These are phyloP conservation scores for Pisolithus thermaeus DNA, from an alignment of 1,284 basidiomycete species.

Conservation along the genomic window DNA sequence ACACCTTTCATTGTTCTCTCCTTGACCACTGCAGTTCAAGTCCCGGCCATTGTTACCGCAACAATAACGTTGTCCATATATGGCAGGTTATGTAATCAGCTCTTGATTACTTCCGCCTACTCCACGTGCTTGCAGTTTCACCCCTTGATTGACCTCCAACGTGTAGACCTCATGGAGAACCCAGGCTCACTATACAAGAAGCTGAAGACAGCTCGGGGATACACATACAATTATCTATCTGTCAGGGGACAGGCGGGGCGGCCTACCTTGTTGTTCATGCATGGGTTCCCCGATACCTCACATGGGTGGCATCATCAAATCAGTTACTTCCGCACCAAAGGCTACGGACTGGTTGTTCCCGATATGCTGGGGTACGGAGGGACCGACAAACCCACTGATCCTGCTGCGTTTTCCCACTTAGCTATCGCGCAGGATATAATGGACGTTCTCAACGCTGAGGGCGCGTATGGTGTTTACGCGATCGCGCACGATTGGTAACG, in stretches of 20 bases:
- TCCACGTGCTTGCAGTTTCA: no score
- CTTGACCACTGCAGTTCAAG: background rate
- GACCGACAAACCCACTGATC: slow-evolving; percentile 38
- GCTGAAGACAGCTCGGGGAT: slow-evolving; percentile 13
- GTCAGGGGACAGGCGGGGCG: slow-evolving; percentile 19
- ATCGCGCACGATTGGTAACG: slow-evolving; percentile 42
- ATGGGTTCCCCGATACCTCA: slow-evolving; percentile 41
- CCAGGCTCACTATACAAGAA: slow-evolving; percentile 21
- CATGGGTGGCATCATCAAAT: slow-evolving; percentile 42
- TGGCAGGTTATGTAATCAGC: background rate
- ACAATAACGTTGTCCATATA: background rate
- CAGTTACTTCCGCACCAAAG: slow-evolving; percentile 35
- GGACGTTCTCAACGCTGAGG: slow-evolving; percentile 39
- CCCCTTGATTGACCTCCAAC: no score
- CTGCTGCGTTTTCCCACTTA: slow-evolving; percentile 34
- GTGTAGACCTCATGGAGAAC: slow-evolving; percentile 19
- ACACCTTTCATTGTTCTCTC: slow-evolving; percentile 23
- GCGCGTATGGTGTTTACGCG: slow-evolving; percentile 28
- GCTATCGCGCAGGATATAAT: slow-evolving; percentile 34
- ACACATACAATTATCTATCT: slow-evolving; percentile 29
- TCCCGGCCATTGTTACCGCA: background rate
- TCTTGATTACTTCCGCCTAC: background rate
- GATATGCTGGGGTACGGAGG: slow-evolving; percentile 46
- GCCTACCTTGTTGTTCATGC: slow-evolving; percentile 39
- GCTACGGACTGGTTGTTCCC: slow-evolving; percentile 44